Percentiles rank a stretch among this genome's conserved stretches.
phyloP scores from a whole-genome alignment of 257 asterid species.

The Buddleja alternifolia region DNA sequence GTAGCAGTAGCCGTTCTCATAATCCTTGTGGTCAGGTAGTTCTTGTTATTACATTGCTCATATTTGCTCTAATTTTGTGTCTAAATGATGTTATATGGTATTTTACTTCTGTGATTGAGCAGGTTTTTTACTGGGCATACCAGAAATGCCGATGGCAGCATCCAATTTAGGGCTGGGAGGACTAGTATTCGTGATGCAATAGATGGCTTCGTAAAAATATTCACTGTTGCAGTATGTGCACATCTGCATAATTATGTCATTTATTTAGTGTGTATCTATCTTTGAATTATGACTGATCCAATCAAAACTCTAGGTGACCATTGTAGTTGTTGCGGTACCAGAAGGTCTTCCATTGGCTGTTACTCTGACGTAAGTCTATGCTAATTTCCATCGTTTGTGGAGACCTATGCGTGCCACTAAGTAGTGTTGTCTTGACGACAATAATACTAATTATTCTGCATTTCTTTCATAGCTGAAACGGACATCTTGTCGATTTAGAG shows the following conservation, averaged over 20 bases:
- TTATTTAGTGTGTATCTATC: conserved; percentile 8
- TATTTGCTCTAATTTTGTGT: conserved; percentile 25
- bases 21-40: conserved; percentile 75
- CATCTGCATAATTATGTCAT: conserved; percentile 21
- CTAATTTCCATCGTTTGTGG: conserved; percentile 4
- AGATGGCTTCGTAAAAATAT: conserved; percentile 76
- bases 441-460: not conserved
- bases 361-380: conserved; percentile 77
- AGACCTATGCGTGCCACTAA: conserved; percentile 15
- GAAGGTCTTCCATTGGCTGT: conserved; percentile 99
- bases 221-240: conserved; percentile 89
- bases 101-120: conserved; percentile 29
- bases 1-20: conserved; percentile 76
- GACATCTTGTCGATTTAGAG: not conserved
- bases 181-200: conserved; percentile 69
- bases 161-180: conserved; percentile 65
- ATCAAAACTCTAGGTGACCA: conserved; percentile 67
- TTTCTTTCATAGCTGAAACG: not conserved
- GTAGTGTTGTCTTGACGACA: conserved; percentile 13
- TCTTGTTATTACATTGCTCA: conserved; percentile 15
- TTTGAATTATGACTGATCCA: conserved; percentile 27
- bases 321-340: conserved; percentile 97
- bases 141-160: conserved; percentile 53
- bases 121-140: conserved; percentile 89
- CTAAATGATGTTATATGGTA: conserved; percentile 1